A percentile compares a stretch with the other conserved stretches of the same genome.
These are phyloP conservation scores for Mycogone perniciosa DNA, from an alignment of 2,329 filamentous ascomycete genomes.

Conservation along the genomic window DNA sequence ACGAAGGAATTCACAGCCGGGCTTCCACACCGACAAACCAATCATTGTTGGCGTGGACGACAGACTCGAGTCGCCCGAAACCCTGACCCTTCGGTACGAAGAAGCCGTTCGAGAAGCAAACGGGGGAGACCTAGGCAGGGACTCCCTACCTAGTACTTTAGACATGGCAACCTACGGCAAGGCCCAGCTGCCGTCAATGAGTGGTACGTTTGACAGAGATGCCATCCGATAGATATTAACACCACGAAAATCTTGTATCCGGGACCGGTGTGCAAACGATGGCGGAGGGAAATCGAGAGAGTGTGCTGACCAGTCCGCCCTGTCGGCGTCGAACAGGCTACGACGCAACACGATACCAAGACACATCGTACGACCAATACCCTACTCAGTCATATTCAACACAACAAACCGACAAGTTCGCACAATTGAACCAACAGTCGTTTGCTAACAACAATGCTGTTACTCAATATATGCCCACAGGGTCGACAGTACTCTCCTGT, in stretches of 20 bases:
- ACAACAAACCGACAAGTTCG: slow-evolving; percentile 44
- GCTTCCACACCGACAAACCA: slow-evolving; percentile 47
- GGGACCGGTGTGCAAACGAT: slow-evolving; percentile 13
- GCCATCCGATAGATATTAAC: neutral
- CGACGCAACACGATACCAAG: slow-evolving; percentile 55
- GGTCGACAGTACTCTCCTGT: slow-evolving; percentile 59
- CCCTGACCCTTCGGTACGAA: slow-evolving; percentile 50
- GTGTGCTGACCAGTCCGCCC: slow-evolving; percentile 1
- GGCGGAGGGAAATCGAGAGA: neutral
- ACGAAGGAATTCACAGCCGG: slow-evolving; percentile 34
- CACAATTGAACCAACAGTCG: slow-evolving; percentile 48
- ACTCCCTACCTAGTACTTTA: slow-evolving; percentile 42
- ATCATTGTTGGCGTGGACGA: slow-evolving; percentile 51
- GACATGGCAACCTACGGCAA: slow-evolving; percentile 62
- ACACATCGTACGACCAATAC: slow-evolving; percentile 49
- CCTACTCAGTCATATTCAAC: slow-evolving; percentile 39
- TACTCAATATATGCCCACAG: slow-evolving; percentile 58
- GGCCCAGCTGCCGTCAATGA: slow-evolving; percentile 66
- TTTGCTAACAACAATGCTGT: slow-evolving; percentile 57
- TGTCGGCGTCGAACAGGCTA: slow-evolving; percentile 38
- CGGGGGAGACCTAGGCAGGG: slow-evolving; percentile 49
- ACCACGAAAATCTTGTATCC: neutral
- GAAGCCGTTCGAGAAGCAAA: slow-evolving; percentile 47
- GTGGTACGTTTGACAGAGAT: slow-evolving; percentile 57
- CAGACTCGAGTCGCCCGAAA: slow-evolving; percentile 51